These are phyloP conservation scores for Ambrosiella beaveri DNA, from an alignment of 2,329 filamentous ascomycete genomes.

Conservation along the genomic window DNA sequence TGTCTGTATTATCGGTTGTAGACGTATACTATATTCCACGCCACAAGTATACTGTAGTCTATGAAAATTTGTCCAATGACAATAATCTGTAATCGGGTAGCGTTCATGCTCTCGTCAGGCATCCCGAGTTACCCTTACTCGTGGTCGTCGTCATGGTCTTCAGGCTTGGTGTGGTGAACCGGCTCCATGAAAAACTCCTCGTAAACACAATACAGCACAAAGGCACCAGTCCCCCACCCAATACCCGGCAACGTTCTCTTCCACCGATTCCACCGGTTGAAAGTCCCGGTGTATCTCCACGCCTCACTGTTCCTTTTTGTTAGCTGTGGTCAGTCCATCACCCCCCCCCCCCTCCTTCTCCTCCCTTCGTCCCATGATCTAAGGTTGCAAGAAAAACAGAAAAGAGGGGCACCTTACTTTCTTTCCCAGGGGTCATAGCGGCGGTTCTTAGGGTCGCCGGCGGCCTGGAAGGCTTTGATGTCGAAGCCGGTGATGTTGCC, in stretches of 20 bases:
- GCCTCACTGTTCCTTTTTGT: constrained; percentile 49
- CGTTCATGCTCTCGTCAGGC: background rate
- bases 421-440: constrained; percentile 51
- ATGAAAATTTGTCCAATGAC: background rate
- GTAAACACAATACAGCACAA: constrained; percentile 74
- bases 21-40: background rate
- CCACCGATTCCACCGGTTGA: constrained; percentile 80
- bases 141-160: constrained; percentile 36
- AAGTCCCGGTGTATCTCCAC: constrained; percentile 84
- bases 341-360: background rate
- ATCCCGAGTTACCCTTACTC: constrained; percentile 28
- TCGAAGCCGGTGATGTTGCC: constrained; percentile 82
- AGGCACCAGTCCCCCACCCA: constrained; percentile 82
- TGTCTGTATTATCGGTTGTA: background rate
- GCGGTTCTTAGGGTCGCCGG: constrained; percentile 37
- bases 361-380: background rate
- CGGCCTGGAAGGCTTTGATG: constrained; percentile 58
- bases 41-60: background rate
- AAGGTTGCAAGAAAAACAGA: background rate
- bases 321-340: background rate
- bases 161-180: constrained; percentile 39
- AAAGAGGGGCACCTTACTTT: constrained; percentile 29
- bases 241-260: constrained; percentile 74
- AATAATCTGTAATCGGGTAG: background rate
- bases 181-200: constrained; percentile 77